phyloP scores from a whole-genome alignment of 2,329 filamentous ascomycete genomes.

The Neobulgaria alba region DNA sequence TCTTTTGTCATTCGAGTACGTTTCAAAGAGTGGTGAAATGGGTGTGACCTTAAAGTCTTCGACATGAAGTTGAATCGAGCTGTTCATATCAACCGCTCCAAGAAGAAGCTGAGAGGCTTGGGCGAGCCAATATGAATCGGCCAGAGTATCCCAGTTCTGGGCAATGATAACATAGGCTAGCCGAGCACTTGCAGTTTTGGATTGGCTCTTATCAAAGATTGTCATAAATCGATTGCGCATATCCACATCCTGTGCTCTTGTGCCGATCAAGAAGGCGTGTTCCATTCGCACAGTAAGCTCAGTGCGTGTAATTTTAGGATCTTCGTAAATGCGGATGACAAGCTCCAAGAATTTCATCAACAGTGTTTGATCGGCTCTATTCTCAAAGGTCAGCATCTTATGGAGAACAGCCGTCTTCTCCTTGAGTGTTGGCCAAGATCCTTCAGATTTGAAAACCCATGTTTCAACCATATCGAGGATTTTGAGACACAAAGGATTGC shows the following conservation, averaged over 20 bases:
- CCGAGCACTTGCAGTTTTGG: slow-evolving; percentile 82
- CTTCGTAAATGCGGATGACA: slow-evolving; percentile 96
- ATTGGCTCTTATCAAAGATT: slow-evolving; percentile 91
- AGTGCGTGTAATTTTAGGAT: slow-evolving; percentile 88
- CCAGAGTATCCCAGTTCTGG: slow-evolving; percentile 95
- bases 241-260: slow-evolving; percentile 83
- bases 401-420: slow-evolving; percentile 98
- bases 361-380: slow-evolving; percentile 71
- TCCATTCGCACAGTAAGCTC: slow-evolving; percentile 96
- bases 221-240: slow-evolving; percentile 96
- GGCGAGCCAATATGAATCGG: slow-evolving; percentile 92
- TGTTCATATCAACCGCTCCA: slow-evolving; percentile 80
- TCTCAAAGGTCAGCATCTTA: slow-evolving; percentile 96
- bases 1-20: slow-evolving; percentile 61
- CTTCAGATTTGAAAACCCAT: slow-evolving; percentile 94
- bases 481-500: slow-evolving; percentile 79
- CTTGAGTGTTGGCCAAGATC: slow-evolving; percentile 93
- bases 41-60: slow-evolving; percentile 79
- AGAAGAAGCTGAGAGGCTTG: slow-evolving; percentile 91
- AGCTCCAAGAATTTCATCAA: slow-evolving; percentile 90
- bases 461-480: slow-evolving; percentile 87
- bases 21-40: slow-evolving; percentile 62
- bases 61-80: slow-evolving; percentile 65
- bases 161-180: slow-evolving; percentile 81
- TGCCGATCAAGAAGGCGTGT: slow-evolving; percentile 94